Evolutionary conservation across 2,329 filamentous ascomycete genomes (phyloP), one percentile per base, ranked within the genome.

Genomic region (Fusarium secorum): DNA sequence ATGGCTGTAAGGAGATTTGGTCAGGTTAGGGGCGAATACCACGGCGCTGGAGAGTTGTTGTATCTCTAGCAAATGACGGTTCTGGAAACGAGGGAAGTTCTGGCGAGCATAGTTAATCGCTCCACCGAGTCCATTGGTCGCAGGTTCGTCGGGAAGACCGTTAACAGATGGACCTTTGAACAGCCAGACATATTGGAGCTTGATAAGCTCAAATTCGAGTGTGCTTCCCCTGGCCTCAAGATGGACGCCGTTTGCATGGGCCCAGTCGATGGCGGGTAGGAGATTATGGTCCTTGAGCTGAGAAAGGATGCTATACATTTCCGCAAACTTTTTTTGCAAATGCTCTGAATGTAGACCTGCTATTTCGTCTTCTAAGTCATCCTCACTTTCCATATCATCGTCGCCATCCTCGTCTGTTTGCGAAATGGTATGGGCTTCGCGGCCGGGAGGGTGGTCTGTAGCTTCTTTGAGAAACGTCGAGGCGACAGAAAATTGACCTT

Each of bases 171-270:
- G 81, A 1, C 91, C 90, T 69, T 91, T 89, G 81, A 97, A 97
- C 2, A 98, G 86, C 88, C 93, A 95, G 36, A 98, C 88, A 75
- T 93, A 99, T 74, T 97, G 94, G 22, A 98, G 85, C 71, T 94
- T 92, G 81, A 91, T 93, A 4, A 99, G 89, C 77, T 99, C 95
- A 71, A 98, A 99, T 79, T 98, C 95, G 4, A 99, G 88, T 74
- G 97, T 97, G 76, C 94, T 97, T 6, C 95, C 95, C 51, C 94
- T 88, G 7, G 88, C 87, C 76, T 97, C 94, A 5, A 99, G 86
- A 30, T 90, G 85, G 9, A 82, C 80, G 64, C 90, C 91, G 76
- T 98, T 91, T 30, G 86, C 78, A 39, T 90, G 85, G 1, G 96
- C 93, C 96, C 96, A 99, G 59, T 88, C 83, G 28, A 99, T 98